Conservation (phyloP, 2,329 filamentous ascomycete species). For the Fusarium bactridioides region DNA sequence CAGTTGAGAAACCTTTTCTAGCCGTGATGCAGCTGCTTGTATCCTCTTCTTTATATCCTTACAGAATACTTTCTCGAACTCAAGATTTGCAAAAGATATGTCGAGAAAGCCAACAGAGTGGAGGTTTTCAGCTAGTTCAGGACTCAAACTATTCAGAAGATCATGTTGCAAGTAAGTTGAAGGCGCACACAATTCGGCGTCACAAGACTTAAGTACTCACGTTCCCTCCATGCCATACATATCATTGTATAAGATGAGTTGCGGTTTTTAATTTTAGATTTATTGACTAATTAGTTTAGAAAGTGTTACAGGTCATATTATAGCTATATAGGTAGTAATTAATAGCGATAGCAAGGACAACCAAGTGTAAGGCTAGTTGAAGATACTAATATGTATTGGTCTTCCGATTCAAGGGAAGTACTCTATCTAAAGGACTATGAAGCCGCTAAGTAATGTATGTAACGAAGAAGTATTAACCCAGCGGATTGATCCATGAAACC, state of each 20-base stretch:
- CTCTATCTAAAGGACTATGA: background rate
- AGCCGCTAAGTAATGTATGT: slow-evolving; percentile 2
- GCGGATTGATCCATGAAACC: background rate
- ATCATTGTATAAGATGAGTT: background rate
- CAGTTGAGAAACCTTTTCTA: background rate
- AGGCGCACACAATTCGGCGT: rapidly evolving
- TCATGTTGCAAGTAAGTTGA: background rate
- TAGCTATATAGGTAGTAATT: rapidly evolving
- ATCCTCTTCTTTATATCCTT: background rate
- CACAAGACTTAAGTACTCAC: background rate
- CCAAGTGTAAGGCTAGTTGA: rapidly evolving
- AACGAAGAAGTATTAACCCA: background rate
- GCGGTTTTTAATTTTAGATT: no score
- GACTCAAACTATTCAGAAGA: background rate
- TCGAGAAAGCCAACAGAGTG: background rate
- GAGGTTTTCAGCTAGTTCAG: background rate
- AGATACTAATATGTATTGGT: slow-evolving; percentile 2
- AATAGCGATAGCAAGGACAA: rapidly evolving
- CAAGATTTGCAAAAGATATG: background rate
- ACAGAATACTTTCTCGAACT: background rate
- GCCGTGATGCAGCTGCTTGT: background rate
- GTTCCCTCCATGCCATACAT: rapidly evolving
- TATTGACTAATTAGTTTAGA: rapidly evolving
- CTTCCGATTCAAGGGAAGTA: background rate
- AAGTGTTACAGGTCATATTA: rapidly evolving